Evolutionary conservation across 192 early-diverging fungal species (phyloP).

Genomic region (Podila clonocystis): DNA sequence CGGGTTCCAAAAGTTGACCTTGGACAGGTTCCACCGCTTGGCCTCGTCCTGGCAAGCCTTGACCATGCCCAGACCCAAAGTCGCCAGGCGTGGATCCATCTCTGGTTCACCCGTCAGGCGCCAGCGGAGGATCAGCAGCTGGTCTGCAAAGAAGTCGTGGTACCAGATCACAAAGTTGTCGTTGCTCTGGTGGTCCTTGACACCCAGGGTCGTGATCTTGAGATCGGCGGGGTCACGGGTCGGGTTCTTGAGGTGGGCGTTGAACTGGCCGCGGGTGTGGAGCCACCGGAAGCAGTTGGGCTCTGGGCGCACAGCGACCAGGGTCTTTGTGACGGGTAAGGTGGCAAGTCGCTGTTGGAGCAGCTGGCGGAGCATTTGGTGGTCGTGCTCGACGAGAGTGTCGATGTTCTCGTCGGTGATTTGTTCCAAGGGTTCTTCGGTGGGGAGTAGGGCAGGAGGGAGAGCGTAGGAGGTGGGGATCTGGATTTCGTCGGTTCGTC

Average conservation of each 20-base stretch:
- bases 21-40: conserved; percentile 30
- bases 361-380: conserved; percentile 13
- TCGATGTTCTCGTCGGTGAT: conserved; percentile 6
- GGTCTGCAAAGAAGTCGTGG: conserved; percentile 44
- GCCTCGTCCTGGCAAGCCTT: conserved; percentile 34
- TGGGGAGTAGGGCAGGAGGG: neutral
- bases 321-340: neutral
- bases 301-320: conserved; percentile 32
- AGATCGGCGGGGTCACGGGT: conserved; percentile 6
- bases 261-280: conserved; percentile 26
- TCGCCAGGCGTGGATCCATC: neutral
- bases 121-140: conserved; percentile 42
- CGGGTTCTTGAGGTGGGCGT: conserved; percentile 10
- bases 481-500: conserved; percentile 22
- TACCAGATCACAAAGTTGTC: conserved; percentile 42
- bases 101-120: conserved; percentile 12
- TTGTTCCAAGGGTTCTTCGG: neutral
- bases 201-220: conserved; percentile 5
- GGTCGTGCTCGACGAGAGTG: conserved; percentile 3
- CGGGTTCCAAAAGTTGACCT: conserved; percentile 30
- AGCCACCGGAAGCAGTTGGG: conserved; percentile 32
- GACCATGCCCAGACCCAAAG: conserved; percentile 13
- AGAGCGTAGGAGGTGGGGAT: conserved; percentile 7
- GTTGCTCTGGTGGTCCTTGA: conserved; percentile 5
- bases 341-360: neutral